Percentiles rank a stretch among this genome's conserved stretches.
These are phyloP conservation scores for Aspergillus egyptiacus DNA, from an alignment of 495 filamentous ascomycete genomes.

Conservation along the genomic window DNA sequence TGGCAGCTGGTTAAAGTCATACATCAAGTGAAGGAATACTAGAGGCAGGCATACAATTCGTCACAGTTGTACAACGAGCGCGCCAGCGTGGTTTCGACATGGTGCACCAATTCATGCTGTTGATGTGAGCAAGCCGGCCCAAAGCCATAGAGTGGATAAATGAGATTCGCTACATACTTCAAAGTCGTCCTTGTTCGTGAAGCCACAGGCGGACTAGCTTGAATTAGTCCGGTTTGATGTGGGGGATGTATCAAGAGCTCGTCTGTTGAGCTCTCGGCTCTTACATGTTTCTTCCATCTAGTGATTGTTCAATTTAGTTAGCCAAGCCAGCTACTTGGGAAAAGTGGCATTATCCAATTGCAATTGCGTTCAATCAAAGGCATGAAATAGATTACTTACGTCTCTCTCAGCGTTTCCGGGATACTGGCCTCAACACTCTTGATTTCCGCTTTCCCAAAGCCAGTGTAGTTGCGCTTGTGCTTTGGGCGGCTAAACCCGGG, in stretches of 20 bases:
- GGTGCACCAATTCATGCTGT: constrained; percentile 76
- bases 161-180: constrained; percentile 38
- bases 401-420: constrained; percentile 79
- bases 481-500: constrained; percentile 74
- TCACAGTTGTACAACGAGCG: constrained; percentile 98
- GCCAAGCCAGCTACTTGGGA: background rate
- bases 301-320: constrained; percentile 11
- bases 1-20: constrained; percentile 16
- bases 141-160: background rate
- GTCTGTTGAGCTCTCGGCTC: constrained; percentile 10
- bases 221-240: background rate
- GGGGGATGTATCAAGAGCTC: background rate
- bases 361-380: background rate
- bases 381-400: constrained; percentile 42
- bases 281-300: constrained; percentile 77
- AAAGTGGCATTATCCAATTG: background rate
- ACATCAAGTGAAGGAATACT: background rate
- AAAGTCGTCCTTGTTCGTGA: constrained; percentile 70
- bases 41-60: constrained; percentile 51
- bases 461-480: constrained; percentile 90
- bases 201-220: constrained; percentile 55
- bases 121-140: constrained; percentile 5
- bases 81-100: constrained; percentile 94
- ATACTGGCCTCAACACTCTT: constrained; percentile 87
- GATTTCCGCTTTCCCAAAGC: constrained; percentile 84